Evolutionary conservation across 805 yeast species (phyloP), one percentile per base, ranked within the genome.

Genomic region (Candida boleticola): DNA sequence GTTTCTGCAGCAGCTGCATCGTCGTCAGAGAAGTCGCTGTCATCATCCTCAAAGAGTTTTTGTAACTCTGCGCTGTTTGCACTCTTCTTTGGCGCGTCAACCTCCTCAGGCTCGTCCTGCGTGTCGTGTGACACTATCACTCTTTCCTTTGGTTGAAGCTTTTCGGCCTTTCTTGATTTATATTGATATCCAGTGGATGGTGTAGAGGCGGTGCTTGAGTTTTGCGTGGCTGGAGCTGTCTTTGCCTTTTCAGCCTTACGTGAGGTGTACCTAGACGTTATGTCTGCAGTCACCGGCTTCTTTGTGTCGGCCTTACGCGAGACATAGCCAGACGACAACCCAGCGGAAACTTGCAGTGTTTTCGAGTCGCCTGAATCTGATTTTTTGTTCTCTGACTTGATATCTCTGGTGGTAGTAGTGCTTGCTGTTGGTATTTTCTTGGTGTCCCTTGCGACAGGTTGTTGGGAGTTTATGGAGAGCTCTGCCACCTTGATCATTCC

Each of bases 401-500:
- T 25, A 13, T 23, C 14, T 37, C 27, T 11, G 42, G 35, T 37
- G 31, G 39, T n/a, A 42, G 29, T 23, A 26, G 37, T 47, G 23
- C 50, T 44, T 4, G 57, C n/a, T 26, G 31, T 32, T n/a, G 49
- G 23, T 3, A 19, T 30, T 10, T 18, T 23, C n/a, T 20, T 37
- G 5, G 40, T 45, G 2, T 49, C 32, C 9, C 39, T 36, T 37
- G 23, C 43, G 41, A 36, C 29, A 14, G 40, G 31, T 20, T 42
- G 40, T 14, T 44, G 27, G 39, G 18, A 17, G 23, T 7, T n/a
- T 10, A 22, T 32, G 7, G 17, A 41, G 19, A 57, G 44, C 16
- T 41, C 54, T 3, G 71, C 68, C 1, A 73, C 73, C 33, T 52
- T 47, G 3, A 64, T 58, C 41, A 65, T 52, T 1, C 74, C 74